phyloP scores from a whole-genome alignment of 306 rosid genomes.

The Mimosa bimucronata region DNA sequence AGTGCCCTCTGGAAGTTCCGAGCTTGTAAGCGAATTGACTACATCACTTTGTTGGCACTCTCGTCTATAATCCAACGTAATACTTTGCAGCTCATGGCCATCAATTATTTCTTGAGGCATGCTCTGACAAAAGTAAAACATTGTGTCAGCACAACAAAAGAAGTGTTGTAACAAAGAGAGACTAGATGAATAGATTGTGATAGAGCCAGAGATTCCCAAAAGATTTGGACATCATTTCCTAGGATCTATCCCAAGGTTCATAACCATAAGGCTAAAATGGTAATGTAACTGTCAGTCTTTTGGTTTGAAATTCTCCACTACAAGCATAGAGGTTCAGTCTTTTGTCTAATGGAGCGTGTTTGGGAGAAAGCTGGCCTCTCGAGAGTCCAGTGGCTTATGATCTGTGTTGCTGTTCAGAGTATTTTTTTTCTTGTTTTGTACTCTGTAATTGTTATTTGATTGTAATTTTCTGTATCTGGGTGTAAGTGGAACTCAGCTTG shows the following conservation, averaged over 20 bases:
- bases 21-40: constrained; percentile 82
- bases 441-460: not conserved
- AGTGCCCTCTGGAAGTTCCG: constrained; percentile 50
- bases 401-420: not conserved
- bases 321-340: not conserved
- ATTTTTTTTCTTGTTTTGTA: not conserved
- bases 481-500: not conserved
- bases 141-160: constrained; percentile 25
- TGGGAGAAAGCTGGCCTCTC: not conserved
- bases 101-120: constrained; percentile 93
- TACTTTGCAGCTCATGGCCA: constrained; percentile 76
- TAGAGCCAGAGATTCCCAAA: not conserved
- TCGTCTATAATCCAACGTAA: constrained; percentile 94
- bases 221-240: not conserved
- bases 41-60: constrained; percentile 81
- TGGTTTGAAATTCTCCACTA: not conserved
- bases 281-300: not conserved
- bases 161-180: not conserved
- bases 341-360: not conserved
- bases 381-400: not conserved
- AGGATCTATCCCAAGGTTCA: not conserved
- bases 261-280: not conserved
- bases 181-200: not conserved
- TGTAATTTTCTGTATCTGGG: not conserved
- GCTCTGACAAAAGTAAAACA: constrained; percentile 57